phyloP scores from a whole-genome alignment of 495 filamentous ascomycete species.

The Aspergillus asperescens region DNA sequence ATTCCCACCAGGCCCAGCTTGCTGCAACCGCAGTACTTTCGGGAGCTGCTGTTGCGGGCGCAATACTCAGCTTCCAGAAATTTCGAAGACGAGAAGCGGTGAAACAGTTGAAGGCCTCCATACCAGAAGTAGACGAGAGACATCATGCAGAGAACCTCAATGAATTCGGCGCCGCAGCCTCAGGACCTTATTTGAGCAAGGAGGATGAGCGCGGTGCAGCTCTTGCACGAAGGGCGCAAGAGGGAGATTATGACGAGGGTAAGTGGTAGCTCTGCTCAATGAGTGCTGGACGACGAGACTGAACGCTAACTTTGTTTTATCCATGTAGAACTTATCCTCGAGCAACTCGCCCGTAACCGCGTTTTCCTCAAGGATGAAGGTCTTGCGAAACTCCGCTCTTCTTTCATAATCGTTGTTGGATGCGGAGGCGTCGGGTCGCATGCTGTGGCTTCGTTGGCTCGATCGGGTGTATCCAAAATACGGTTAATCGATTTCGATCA shows the following conservation, averaged over 20 bases:
- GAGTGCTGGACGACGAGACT: too few species aligned
- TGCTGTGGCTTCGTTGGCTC: conserved; percentile 75
- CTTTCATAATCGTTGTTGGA: conserved; percentile 86
- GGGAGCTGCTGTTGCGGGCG: conserved; percentile 64
- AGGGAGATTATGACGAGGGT: conserved; percentile 91
- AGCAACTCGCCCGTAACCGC: conserved; percentile 91
- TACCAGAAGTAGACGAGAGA: conserved; percentile 50
- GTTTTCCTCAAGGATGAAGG: conserved; percentile 85
- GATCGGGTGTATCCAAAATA: conserved; percentile 80
- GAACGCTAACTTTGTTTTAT: background rate
- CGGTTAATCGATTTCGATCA: conserved; percentile 98
- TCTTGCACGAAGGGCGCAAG: conserved; percentile 72
- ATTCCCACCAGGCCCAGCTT: conserved; percentile 58
- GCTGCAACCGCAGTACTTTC: conserved; percentile 71
- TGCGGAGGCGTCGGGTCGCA: conserved; percentile 95
- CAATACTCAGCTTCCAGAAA: conserved; percentile 67
- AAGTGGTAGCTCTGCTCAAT: conserved; percentile 1
- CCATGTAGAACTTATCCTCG: conserved; percentile 71
- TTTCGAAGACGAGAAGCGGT: conserved; percentile 57
- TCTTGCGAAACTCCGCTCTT: conserved; percentile 66
- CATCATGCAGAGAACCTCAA: conserved; percentile 60
- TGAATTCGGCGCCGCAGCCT: conserved; percentile 63
- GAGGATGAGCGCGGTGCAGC: conserved; percentile 74
- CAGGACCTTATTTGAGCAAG: conserved; percentile 49
- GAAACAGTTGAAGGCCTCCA: conserved; percentile 65